Evolutionary conservation across 192 early-diverging fungal species (phyloP).

Genomic region (Coemansia sp.): DNA sequence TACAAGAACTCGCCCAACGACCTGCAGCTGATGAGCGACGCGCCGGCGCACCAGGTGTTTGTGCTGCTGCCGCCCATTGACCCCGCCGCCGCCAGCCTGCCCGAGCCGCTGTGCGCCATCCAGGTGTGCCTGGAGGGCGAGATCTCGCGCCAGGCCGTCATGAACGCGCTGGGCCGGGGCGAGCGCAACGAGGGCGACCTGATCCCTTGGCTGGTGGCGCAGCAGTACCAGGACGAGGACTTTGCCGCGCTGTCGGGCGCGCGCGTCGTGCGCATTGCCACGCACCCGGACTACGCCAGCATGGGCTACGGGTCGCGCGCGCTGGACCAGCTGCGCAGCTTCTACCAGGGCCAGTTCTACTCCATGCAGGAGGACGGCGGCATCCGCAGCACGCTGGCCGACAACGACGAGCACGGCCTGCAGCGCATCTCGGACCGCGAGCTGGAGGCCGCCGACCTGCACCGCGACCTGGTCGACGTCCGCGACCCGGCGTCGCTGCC

Average conservation of each 20-base stretch:
- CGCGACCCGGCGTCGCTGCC: slow-evolving; percentile 93
- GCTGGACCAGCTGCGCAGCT: slow-evolving; percentile 81
- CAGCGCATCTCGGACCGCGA: slow-evolving; percentile 63
- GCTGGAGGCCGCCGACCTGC: slow-evolving; percentile 59
- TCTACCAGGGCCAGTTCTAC: slow-evolving; percentile 83
- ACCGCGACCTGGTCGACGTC: slow-evolving; percentile 78
- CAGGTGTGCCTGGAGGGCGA: slow-evolving; percentile 93
- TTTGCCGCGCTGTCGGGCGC: slow-evolving; percentile 95
- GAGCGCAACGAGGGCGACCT: slow-evolving; percentile 89
- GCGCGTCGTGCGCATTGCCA: slow-evolving; percentile 96
- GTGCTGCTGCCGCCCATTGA: slow-evolving; percentile 92
- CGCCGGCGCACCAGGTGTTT: slow-evolving; percentile 97
- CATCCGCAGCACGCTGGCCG: slow-evolving; percentile 53
- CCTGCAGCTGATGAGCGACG: slow-evolving; percentile 95
- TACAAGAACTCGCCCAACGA: slow-evolving; percentile 99
- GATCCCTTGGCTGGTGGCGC: slow-evolving; percentile 96
- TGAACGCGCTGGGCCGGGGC: slow-evolving; percentile 83
- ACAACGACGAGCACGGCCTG: slow-evolving; percentile 57
- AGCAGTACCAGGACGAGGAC: slow-evolving; percentile 95
- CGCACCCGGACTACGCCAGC: slow-evolving; percentile 93
- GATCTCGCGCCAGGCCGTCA: slow-evolving; percentile 86
- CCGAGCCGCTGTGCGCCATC: slow-evolving; percentile 90
- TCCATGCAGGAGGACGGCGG: slow-evolving; percentile 61
- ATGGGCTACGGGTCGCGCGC: slow-evolving; percentile 98
- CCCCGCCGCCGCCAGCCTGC: slow-evolving; percentile 67